Evolutionary conservation across 2,329 filamentous ascomycete species (phyloP), one percentile per base, ranked within the genome.

Genomic region (Penicillium sp.): DNA sequence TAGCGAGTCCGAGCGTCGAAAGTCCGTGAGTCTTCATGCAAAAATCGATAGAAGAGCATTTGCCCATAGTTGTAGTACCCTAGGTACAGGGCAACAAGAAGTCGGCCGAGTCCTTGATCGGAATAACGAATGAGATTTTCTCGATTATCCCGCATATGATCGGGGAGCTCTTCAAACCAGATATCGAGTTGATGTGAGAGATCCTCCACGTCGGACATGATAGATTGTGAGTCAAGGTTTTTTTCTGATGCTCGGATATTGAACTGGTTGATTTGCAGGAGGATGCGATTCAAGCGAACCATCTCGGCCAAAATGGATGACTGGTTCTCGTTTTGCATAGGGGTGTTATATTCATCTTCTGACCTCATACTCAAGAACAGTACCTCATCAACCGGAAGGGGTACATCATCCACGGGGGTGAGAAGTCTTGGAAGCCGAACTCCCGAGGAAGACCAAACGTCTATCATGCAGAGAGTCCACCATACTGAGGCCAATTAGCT

Each of bases 31-130:
- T 69, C 64, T 19, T 70, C 65, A 40, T 74, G 71, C 0, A 81
- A 68, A 56, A 77, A 80, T 47, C 76, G 76, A 54, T 80, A 81
- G 63, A 75, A 79, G 5, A 81, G 71, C n/a, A 81, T 67, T 47
- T 78, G 74, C 4, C 72, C 70, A 55, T 76, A 79, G 59, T 81
- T 73, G 46, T 80, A 75, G 54, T 79, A 80, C 3, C 77, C 77
- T 2, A 81, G 63, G 55, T 81, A 75, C 1, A 81, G 67, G 1
- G 76, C 76, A 1, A 76, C 72, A 49, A 79, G 80, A 18, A 74
- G 69, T 5, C 74, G 68, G 3, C 78, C 78, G 3, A 79, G 69
- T 2, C 77, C 75, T 26, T 73, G 63, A 0, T 64, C 57, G n/a
- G 71, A 63, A 48, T 74, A 76, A 5, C 60, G 59, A 3, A 66